These are phyloP conservation scores for Medicago ruthenica DNA, from an alignment of 306 rosid species.

Conservation along the genomic window DNA sequence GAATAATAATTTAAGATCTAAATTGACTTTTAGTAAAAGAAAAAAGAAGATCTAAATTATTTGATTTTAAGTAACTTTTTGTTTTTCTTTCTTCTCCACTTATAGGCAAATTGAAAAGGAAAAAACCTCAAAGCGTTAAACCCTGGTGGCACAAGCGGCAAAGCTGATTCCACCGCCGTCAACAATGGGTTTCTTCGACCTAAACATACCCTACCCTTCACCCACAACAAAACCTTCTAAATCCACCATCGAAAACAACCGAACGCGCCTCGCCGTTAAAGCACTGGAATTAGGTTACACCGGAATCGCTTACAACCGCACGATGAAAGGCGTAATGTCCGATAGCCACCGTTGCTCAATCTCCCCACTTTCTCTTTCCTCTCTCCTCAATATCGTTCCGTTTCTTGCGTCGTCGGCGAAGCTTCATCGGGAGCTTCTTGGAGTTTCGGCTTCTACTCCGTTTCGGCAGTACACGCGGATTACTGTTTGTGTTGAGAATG, in stretches of 20 bases:
- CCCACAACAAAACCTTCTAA: slow-evolving; percentile 45
- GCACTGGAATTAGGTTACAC: slow-evolving; percentile 90
- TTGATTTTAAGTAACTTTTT: too few species aligned
- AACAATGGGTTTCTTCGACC: slow-evolving; percentile 87
- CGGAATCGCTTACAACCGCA: slow-evolving; percentile 85
- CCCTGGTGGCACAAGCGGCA: not conserved
- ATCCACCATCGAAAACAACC: slow-evolving; percentile 46
- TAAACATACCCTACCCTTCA: slow-evolving; percentile 65
- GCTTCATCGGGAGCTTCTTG: slow-evolving; percentile 77
- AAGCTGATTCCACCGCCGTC: not conserved
- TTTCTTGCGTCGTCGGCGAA: slow-evolving; percentile 64
- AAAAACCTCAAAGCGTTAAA: not conserved
- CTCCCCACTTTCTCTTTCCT: slow-evolving; percentile 59
- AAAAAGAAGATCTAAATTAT: too few species aligned
- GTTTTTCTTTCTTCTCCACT: too few species aligned
- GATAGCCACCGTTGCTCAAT: slow-evolving; percentile 83
- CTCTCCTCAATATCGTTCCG: slow-evolving; percentile 74
- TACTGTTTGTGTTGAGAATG: slow-evolving; percentile 62
- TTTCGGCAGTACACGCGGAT: slow-evolving; percentile 93
- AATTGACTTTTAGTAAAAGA: too few species aligned
- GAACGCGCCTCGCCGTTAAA: slow-evolving; percentile 64
- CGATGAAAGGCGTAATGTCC: slow-evolving; percentile 85
- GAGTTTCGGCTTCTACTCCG: slow-evolving; percentile 62
- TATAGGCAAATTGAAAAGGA: not conserved
- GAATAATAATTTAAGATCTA: too few species aligned